phyloP scores from a whole-genome alignment of 2,329 filamentous ascomycete species.

The Camillea tinctor region DNA sequence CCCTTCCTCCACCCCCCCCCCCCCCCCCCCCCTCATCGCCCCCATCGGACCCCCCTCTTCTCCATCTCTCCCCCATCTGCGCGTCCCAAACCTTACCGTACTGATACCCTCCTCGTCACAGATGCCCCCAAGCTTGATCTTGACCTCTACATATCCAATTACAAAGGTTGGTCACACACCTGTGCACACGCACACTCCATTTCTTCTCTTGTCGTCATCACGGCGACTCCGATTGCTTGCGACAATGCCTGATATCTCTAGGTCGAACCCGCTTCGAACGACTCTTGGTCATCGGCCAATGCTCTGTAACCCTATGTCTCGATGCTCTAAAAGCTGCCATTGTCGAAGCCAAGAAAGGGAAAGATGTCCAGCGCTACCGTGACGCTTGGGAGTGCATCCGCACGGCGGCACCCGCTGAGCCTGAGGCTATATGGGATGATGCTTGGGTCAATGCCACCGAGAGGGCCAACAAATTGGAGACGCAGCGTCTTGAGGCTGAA shows the following conservation, averaged over 20 bases:
- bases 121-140: constrained; percentile 86
- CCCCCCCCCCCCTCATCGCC: too few relatives aligned
- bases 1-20: constrained; percentile 10
- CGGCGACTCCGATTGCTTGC: neutral
- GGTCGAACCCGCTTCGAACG: constrained; percentile 80
- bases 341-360: constrained; percentile 70
- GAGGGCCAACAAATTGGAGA: constrained; percentile 66
- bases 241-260: constrained; percentile 35
- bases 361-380: constrained; percentile 70
- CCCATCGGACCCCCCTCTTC: constrained; percentile 4
- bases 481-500: constrained; percentile 75
- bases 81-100: neutral
- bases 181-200: neutral
- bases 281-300: constrained; percentile 76
- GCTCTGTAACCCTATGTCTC: constrained; percentile 70
- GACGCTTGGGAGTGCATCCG: constrained; percentile 66
- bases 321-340: constrained; percentile 82
- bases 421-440: constrained; percentile 65
- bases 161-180: constrained; percentile 61
- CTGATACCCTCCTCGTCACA: constrained; percentile 33
- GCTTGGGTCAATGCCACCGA: constrained; percentile 73
- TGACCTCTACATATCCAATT: constrained; percentile 87
- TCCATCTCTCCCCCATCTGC: constrained; percentile 10
- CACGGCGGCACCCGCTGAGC: constrained; percentile 62
- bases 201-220: neutral